A percentile compares a stretch with the other conserved stretches of the same genome.
These are phyloP conservation scores for Datisca glomerata DNA, from an alignment of 306 rosid genomes.

Conservation along the genomic window DNA sequence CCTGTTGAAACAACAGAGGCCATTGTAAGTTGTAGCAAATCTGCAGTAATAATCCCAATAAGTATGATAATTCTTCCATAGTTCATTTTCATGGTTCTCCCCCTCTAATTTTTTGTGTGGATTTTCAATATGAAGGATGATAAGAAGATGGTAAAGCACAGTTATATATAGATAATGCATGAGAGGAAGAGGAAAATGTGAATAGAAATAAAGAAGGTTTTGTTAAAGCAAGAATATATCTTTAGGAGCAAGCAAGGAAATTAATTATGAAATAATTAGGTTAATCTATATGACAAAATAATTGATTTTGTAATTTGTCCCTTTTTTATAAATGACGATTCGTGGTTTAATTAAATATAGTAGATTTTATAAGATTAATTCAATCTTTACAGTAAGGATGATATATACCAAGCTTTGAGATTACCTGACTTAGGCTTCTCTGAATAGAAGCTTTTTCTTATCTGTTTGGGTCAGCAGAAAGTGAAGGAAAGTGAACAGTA, in stretches of 20 bases:
- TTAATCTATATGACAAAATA: neutral
- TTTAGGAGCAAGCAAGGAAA: constrained; percentile 53
- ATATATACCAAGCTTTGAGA: neutral
- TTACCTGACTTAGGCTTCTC: neutral
- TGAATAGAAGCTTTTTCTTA: no score
- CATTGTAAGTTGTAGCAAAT: constrained; percentile 23
- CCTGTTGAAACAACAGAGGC: constrained; percentile 71
- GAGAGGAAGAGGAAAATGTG: constrained; percentile 7
- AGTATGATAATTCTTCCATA: constrained; percentile 16
- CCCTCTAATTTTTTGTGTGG: constrained; percentile 1
- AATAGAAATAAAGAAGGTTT: constrained; percentile 14
- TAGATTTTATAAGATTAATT: no score
- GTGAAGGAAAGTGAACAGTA: no score
- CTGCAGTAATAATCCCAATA: constrained; percentile 21
- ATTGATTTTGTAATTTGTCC: neutral
- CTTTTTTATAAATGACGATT: neutral
- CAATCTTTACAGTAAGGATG: no score
- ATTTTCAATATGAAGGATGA: no score
- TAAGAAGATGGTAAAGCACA: no score
- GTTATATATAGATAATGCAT: constrained; percentile 36
- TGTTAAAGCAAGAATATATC: constrained; percentile 54
- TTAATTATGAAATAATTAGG: neutral
- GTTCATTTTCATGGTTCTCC: constrained; percentile 21
- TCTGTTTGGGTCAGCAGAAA: no score
- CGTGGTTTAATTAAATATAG: neutral